A percentile compares a stretch with the other conserved stretches of the same genome.
Evolutionary conservation across 2,329 filamentous ascomycete genomes (phyloP).

Genomic region (Colletotrichum camelliae): DNA sequence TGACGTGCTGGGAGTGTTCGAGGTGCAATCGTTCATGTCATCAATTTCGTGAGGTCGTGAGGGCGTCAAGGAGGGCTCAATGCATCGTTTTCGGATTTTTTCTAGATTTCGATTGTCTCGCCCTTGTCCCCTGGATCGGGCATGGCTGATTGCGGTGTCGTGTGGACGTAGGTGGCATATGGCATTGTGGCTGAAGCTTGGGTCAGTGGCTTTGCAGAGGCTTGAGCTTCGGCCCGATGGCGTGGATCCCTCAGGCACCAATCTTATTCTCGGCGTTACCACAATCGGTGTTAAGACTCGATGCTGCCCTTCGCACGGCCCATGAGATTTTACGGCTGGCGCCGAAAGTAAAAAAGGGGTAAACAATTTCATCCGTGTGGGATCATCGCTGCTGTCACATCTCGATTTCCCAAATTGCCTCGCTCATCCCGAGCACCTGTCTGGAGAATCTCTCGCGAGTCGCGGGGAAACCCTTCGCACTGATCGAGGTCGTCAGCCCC

Average conservation of each 20-base stretch:
- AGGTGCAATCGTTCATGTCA: conserved; percentile 15
- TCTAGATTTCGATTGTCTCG: neutral
- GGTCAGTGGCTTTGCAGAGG: neutral
- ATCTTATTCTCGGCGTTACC: neutral
- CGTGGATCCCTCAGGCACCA: neutral
- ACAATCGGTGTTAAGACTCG: neutral
- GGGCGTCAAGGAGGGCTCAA: conserved; percentile 9
- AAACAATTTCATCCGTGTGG: neutral
- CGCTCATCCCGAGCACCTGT: neutral
- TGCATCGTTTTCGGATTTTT: conserved; percentile 18
- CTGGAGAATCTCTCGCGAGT: neutral
- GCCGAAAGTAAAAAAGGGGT: conserved; percentile 4
- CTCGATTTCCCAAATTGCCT: neutral
- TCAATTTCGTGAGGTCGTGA: conserved; percentile 21
- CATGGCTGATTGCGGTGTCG: conserved; percentile 17
- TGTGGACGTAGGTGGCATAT: conserved; percentile 15
- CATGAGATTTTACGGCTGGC: conserved; percentile 1
- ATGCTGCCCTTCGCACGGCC: neutral
- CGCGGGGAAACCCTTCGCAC: neutral
- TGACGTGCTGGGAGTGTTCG: conserved; percentile 18
- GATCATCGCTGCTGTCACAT: conserved; percentile 3
- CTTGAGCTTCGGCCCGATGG: neutral
- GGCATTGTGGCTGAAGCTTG: conserved; percentile 20
- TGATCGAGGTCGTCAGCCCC: neutral
- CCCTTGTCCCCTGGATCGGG: neutral